Base-by-base conservation (phyloP, 1,284 basidiomycete species). In the Naganishia sp. region DNA sequence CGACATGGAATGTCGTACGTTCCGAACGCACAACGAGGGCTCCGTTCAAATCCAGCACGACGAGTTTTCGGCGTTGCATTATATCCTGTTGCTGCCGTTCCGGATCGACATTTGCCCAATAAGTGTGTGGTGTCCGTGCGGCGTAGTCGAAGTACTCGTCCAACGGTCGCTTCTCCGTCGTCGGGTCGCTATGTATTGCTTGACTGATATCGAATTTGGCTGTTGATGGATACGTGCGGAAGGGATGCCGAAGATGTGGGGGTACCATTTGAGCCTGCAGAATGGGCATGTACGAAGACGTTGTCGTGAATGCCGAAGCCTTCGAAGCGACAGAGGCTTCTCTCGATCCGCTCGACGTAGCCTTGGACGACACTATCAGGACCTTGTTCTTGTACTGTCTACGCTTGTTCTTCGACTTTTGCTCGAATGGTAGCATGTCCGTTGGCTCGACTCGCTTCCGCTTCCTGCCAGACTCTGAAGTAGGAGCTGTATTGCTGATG, bases 1-100 rank as follows among this genome's bases (percentile, higher is more conserved):
- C 47, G 1, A 61, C 58, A 28, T 61, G 45, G 5, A n/a, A 35
- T 28, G 28, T 39, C 28, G 58, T 61, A 31, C 58, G 58, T 42
- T 50, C 58, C 18, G 63, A 50, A 9, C 78, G 73, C 62, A 76
- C 78, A 18, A 80, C 66, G n/a, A 80, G 65, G 9, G 78, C 76
- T 10, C 78, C 78, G 58, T 80, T 80, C 18, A 80, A 68, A 61
- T 80, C 79, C 11, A 79, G 70, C 0, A 79, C 75, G n/a, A 80
- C 68, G 13, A 80, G 72, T 68, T 79, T 80, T 28, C 67, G 61
- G 35, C 53, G 45, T 11, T 63, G 51, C 10, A 35, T 43, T 13
- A 49, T 46, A 11, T 39, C 7, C 28, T 13, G 11, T 10, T 54
- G 42, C n/a, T 31, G 32, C 11, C 54, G 31, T 11, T 28, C 28